phyloP scores from a whole-genome alignment of 306 rosid genomes.

The Ziziphus jujuba region DNA sequence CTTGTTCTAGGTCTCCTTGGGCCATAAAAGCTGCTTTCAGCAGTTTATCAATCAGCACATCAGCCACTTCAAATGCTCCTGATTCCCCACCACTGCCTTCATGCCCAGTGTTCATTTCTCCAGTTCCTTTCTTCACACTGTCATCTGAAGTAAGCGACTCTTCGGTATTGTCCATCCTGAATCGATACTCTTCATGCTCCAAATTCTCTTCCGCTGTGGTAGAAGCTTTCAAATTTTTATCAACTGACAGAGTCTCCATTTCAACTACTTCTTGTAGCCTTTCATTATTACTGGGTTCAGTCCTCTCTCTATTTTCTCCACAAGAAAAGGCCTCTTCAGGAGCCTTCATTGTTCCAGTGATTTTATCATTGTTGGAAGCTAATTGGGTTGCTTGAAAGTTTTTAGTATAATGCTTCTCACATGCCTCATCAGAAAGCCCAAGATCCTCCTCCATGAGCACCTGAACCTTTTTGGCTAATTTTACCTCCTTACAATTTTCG shows the following conservation, averaged over 20 bases:
- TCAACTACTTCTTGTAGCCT: slow-evolving; percentile 32
- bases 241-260: slow-evolving; percentile 27
- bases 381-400: slow-evolving; percentile 32
- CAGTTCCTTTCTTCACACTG: slow-evolving; percentile 31
- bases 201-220: slow-evolving; percentile 22
- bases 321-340: slow-evolving; percentile 34
- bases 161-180: slow-evolving; percentile 34
- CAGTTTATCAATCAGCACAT: slow-evolving; percentile 28
- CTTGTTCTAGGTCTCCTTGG: slow-evolving; percentile 30
- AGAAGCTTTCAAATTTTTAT: slow-evolving; percentile 23
- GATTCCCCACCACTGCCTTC: slow-evolving; percentile 26
- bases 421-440: slow-evolving; percentile 24
- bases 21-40: slow-evolving; percentile 26
- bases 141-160: slow-evolving; percentile 31
- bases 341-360: slow-evolving; percentile 28
- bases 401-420: slow-evolving; percentile 23
- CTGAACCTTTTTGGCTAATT: slow-evolving; percentile 29
- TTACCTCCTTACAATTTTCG: slow-evolving; percentile 25
- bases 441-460: slow-evolving; percentile 23
- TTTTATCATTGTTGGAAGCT: slow-evolving; percentile 31
- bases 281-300: slow-evolving; percentile 28
- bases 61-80: slow-evolving; percentile 33
- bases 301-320: slow-evolving; percentile 32
- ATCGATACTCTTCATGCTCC: slow-evolving; percentile 20
- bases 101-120: slow-evolving; percentile 28